Percentiles rank a stretch among this genome's conserved stretches.
phyloP scores from a whole-genome alignment of 805 yeast genomes.

The Pichia kluyveri region DNA sequence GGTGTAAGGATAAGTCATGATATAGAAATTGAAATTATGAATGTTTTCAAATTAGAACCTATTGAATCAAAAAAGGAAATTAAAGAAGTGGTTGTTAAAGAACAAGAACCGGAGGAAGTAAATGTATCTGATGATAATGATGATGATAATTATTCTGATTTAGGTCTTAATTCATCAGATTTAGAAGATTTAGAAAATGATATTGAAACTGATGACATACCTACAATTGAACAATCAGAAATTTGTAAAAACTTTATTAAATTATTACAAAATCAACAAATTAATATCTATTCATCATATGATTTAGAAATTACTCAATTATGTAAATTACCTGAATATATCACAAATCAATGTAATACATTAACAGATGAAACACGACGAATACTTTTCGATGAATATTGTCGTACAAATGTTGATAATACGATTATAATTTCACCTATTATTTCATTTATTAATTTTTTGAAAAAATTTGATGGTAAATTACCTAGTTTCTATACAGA shows the following conservation, averaged over 20 bases:
- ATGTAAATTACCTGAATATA: conserved; percentile 16
- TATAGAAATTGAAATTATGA: background rate
- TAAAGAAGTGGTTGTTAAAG: background rate
- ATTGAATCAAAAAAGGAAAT: background rate
- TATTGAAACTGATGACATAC: too few species aligned
- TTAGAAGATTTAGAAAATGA: background rate
- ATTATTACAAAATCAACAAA: conserved; percentile 3
- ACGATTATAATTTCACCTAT: background rate
- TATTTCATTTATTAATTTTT: conserved; percentile 2
- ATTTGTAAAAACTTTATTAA: conserved; percentile 1
- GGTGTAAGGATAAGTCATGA: conserved; percentile 6
- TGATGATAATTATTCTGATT: background rate
- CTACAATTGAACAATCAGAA: background rate
- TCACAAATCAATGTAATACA: background rate
- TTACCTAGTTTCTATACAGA: conserved; percentile 20
- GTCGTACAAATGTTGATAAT: background rate
- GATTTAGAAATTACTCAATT: conserved; percentile 15
- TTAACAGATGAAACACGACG: conserved; percentile 14
- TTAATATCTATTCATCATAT: conserved; percentile 12
- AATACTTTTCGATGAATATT: conserved; percentile 9
- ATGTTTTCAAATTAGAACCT: background rate
- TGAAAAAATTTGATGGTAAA: conserved; percentile 1
- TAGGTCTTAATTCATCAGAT: background rate
- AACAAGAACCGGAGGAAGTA: background rate
- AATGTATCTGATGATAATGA: conserved; percentile 1